Evolutionary conservation across 163 green algal species (phyloP).

Genomic region (Scenedesmus sp.): DNA sequence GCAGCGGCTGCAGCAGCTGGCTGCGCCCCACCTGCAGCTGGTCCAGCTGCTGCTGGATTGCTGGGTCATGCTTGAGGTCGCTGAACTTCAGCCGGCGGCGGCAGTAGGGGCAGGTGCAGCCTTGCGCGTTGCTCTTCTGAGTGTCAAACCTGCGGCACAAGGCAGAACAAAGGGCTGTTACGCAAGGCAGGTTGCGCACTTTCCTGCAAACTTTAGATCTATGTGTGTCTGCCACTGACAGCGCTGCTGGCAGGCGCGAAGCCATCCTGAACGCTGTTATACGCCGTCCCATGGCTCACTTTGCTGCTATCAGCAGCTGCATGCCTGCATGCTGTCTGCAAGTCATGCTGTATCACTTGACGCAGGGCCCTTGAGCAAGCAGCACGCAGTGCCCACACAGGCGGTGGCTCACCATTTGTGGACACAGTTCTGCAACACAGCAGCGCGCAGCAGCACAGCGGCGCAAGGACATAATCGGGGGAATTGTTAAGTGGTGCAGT

Average conservation of each 20-base stretch:
- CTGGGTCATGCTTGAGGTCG: conserved; percentile 30
- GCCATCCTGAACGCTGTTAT: not conserved
- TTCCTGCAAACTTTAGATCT: not conserved
- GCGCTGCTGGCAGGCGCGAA: not conserved
- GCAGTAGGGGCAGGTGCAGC: conserved; percentile 52
- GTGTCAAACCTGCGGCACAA: not conserved
- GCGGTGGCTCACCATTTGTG: conserved; percentile 20
- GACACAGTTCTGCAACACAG: conserved; percentile 14
- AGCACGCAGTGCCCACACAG: not conserved
- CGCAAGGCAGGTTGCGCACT: not conserved
- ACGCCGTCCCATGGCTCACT: not conserved
- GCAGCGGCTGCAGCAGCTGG: not conserved
- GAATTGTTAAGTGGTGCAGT: not conserved
- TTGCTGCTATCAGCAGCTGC: not conserved
- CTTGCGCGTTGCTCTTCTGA: conserved; percentile 16
- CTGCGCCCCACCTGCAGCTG: not conserved
- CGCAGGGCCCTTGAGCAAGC: not conserved
- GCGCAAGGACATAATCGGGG: not conserved
- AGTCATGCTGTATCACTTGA: not conserved
- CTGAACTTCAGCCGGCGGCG: conserved; percentile 34
- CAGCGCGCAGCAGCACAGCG: not conserved
- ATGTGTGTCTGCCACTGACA: not conserved
- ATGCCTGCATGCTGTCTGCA: not conserved
- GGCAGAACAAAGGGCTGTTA: not conserved
- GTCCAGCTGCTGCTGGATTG: conserved; percentile 40